Percentiles rank a stretch among this genome's conserved stretches.
Conservation (phyloP, 306 rosid genomes). For the Medicago arabica region DNA sequence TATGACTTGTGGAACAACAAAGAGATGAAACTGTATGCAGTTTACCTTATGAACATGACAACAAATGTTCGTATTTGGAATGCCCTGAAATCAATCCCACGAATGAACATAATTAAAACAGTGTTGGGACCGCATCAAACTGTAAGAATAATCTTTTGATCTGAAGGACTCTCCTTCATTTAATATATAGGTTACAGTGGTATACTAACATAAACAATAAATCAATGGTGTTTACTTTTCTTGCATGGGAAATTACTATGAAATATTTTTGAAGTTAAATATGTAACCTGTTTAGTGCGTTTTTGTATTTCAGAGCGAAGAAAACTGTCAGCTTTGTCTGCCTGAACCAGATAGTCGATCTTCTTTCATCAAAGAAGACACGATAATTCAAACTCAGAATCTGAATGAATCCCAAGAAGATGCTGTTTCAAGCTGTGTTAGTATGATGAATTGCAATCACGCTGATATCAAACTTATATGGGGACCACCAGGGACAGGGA, state of each 20-base stretch:
- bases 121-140: conserved; percentile 28
- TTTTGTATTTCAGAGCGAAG: background rate
- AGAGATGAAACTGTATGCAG: conserved; percentile 24
- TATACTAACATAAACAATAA: background rate
- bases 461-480: conserved; percentile 50
- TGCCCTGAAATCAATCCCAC: conserved; percentile 22
- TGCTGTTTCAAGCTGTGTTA: conserved; percentile 56
- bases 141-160: conserved; percentile 36
- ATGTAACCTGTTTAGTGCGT: background rate
- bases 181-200: background rate
- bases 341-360: background rate
- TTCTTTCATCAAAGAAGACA: background rate
- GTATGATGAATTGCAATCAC: conserved; percentile 38
- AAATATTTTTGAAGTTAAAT: background rate
- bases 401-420: conserved; percentile 20
- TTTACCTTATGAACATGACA: conserved; percentile 40
- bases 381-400: conserved; percentile 1
- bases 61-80: conserved; percentile 38
- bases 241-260: background rate
- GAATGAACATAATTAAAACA: conserved; percentile 28
- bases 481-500: conserved; percentile 54
- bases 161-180: background rate
- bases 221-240: background rate
- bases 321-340: background rate
- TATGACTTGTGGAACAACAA: background rate